Conservation (phyloP, 257 asterid genomes). For the Solanum paucissectum region DNA sequence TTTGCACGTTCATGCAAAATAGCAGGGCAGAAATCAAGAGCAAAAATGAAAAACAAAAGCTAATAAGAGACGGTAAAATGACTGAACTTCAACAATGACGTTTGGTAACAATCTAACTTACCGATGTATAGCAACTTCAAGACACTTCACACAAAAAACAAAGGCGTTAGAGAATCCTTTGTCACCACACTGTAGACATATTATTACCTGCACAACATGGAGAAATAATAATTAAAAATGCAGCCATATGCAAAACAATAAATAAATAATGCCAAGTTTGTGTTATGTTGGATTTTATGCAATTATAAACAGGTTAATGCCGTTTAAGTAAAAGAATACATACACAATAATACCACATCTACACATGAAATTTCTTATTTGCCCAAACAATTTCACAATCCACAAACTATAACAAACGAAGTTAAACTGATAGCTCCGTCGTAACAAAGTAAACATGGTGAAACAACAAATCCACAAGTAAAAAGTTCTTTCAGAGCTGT, state of each 20-base stretch:
- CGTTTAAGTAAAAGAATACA: not conserved
- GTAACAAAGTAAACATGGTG: not conserved
- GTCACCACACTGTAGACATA: constrained; percentile 59
- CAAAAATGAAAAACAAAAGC: not conserved
- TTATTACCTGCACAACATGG: constrained; percentile 28
- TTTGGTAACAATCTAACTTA: constrained; percentile 9
- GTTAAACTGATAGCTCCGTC: not conserved
- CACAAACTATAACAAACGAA: not conserved
- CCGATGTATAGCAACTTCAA: constrained; percentile 53
- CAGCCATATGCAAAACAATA: not conserved
- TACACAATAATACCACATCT: not conserved
- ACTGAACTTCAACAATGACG: not conserved
- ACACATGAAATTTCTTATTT: not conserved
- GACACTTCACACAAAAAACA: constrained; percentile 51
- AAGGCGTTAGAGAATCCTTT: constrained; percentile 41
- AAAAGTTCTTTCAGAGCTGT: not conserved
- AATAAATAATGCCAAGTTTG: not conserved
- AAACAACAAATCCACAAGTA: not conserved
- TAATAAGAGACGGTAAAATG: not conserved
- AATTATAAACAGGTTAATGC: not conserved
- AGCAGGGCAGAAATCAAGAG: not conserved
- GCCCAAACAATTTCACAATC: not conserved
- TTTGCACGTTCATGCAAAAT: not conserved
- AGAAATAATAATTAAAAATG: not conserved
- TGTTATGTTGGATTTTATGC: not conserved